Base-by-base conservation (phyloP, 352 stramenopile genomes). In the Pythium insidiosum region DNA sequence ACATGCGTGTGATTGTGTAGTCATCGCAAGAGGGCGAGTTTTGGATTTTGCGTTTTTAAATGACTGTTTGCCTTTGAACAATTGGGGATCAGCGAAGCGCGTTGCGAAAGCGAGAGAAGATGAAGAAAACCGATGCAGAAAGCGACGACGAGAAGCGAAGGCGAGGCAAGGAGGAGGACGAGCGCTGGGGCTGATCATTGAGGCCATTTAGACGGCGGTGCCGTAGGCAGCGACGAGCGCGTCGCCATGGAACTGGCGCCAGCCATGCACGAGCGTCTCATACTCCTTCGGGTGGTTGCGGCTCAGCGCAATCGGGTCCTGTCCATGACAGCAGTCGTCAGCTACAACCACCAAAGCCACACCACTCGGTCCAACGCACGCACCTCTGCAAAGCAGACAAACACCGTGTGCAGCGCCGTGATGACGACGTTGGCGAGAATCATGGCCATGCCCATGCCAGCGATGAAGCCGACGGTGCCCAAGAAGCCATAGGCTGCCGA, bases 331-430 rank as follows among this genome's bases (percentile, higher is more conserved):
- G 18, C 45, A 5, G 11, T 19, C n/a, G n/a, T n/a, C n/a, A n/a
- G 40, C 22, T 29, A 50, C 19, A 2, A 31, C 61, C 23, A 70
- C 37, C 33, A 38, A 37, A 28, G 15, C 25, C 28, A 33, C 26
- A n/a, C 2, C n/a, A n/a, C n/a, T n/a, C n/a, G 15, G 28, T 33
- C 15, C 9, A 24, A 37, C 23, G 19, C 6, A 25, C 58, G 15
- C 63, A 86, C 73, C 74, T 93, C 80, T 19, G 80, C 80, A 56
- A 93, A 93, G 60, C 80, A 93, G 35, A 93, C 80, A 52, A 93
- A 93, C 16, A 93, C 61, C 25, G 80, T 93, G 66, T 93, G 80
- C 5, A 93, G 71, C 44, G 75, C 73, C 20, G 80, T 83, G 40
- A 89, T 84, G 35, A 92, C 68, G 36, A 92, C 73, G 47, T 88